A percentile compares a stretch with the other conserved stretches of the same genome.
Evolutionary conservation across 2,329 filamentous ascomycete genomes (phyloP).

Genomic region (Diaporthe sp.): DNA sequence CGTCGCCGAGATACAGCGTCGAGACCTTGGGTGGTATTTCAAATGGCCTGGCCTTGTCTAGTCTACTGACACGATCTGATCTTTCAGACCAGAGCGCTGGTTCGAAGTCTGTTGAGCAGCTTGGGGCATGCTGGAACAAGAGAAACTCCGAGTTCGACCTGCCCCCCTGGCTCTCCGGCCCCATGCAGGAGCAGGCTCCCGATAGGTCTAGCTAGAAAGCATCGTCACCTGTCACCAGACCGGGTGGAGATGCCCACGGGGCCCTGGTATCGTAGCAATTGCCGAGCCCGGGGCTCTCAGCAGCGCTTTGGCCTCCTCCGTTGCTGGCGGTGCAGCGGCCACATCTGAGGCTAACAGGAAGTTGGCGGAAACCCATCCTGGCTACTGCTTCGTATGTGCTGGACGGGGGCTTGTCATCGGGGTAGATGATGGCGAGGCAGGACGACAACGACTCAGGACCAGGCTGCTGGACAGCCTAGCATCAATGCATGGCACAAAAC

Average conservation of each 20-base stretch:
- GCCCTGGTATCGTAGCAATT: background rate
- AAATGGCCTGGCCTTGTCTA: background rate
- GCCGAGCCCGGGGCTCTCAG: background rate
- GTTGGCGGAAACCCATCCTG: conserved; percentile 7
- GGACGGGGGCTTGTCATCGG: background rate
- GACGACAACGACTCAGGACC: conserved; percentile 10
- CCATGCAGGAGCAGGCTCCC: background rate
- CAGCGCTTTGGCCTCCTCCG: conserved; percentile 22
- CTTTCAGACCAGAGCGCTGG: conserved; percentile 13
- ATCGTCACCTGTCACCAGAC: background rate
- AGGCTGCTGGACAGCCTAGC: background rate
- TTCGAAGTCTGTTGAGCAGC: background rate
- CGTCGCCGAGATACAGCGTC: background rate
- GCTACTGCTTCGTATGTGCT: background rate
- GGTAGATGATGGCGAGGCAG: background rate
- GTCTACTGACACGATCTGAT: conserved; percentile 18
- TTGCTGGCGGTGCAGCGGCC: background rate
- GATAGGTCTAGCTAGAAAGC: background rate
- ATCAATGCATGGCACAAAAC: background rate
- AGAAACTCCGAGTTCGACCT: conserved; percentile 23
- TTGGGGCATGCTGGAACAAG: conserved; percentile 4
- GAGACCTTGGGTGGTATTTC: background rate
- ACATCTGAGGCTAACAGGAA: conserved; percentile 3
- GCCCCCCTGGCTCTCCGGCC: background rate
- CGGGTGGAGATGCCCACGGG: background rate